Evolutionary conservation across 495 filamentous ascomycete genomes (phyloP).

Genomic region (Aspergillus ostianus): DNA sequence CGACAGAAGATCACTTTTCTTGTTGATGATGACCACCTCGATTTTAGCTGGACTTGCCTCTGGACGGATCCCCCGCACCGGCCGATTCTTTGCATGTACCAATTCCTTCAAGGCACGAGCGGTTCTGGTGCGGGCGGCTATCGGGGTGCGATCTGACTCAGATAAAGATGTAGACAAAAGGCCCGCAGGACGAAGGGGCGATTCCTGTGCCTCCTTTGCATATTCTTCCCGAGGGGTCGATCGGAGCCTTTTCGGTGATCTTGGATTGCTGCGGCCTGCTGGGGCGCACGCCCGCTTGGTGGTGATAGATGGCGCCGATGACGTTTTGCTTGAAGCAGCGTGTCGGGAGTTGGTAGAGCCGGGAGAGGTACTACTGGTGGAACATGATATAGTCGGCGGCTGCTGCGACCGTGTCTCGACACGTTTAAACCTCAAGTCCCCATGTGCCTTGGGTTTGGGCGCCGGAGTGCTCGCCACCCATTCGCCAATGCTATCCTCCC

Average conservation of each 20-base stretch:
- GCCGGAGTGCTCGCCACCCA: slow-evolving; percentile 51
- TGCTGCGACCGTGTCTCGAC: slow-evolving; percentile 5
- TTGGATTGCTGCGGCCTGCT: slow-evolving; percentile 14
- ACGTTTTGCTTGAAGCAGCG: slow-evolving; percentile 30
- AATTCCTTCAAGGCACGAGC: slow-evolving; percentile 23
- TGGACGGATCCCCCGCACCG: not conserved
- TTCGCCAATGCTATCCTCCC: slow-evolving; percentile 56
- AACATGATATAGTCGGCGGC: slow-evolving; percentile 16
- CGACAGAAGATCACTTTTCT: slow-evolving; percentile 11
- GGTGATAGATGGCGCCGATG: slow-evolving; percentile 30
- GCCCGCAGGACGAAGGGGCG: slow-evolving; percentile 1
- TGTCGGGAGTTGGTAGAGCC: slow-evolving; percentile 19
- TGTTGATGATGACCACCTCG: slow-evolving; percentile 42
- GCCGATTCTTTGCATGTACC: slow-evolving; percentile 13
- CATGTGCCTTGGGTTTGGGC: slow-evolving; percentile 18
- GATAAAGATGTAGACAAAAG: slow-evolving; percentile 1
- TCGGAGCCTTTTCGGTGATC: slow-evolving; percentile 31
- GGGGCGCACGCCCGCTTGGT: slow-evolving; percentile 23
- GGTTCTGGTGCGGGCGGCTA: slow-evolving; percentile 24
- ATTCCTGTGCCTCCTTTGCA: slow-evolving; percentile 3
- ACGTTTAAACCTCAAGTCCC: slow-evolving; percentile 5
- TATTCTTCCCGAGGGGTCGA: slow-evolving; percentile 5
- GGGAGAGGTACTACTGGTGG: slow-evolving; percentile 28
- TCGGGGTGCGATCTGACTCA: slow-evolving; percentile 15
- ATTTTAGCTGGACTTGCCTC: slow-evolving; percentile 20